A percentile compares a stretch with the other conserved stretches of the same genome.
phyloP scores from a whole-genome alignment of 345 rosid genomes.

The Euphorbia peplus region DNA sequence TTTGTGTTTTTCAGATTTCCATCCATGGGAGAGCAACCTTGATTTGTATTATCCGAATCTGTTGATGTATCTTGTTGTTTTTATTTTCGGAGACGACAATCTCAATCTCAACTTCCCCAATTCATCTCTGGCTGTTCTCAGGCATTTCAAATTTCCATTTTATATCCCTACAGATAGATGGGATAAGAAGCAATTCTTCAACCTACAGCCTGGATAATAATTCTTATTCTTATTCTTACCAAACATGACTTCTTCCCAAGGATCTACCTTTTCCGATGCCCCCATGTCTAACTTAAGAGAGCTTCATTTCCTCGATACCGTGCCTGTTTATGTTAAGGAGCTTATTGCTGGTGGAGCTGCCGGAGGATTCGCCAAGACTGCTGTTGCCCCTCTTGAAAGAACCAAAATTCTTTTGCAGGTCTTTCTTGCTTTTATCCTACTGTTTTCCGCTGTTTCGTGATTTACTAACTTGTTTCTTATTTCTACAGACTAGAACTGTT shows the following conservation, averaged over 20 bases:
- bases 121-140: constrained; percentile 54
- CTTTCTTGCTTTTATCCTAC: not conserved
- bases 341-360: constrained; percentile 97
- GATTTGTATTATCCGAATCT: constrained; percentile 24
- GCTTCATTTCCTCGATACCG: constrained; percentile 43
- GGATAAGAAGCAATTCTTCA: constrained; percentile 74
- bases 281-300: constrained; percentile 50
- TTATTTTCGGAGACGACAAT: constrained; percentile 39
- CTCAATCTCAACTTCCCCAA: constrained; percentile 59
- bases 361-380: constrained; percentile 87
- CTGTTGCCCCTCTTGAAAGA: constrained; percentile 90
- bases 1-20: not conserved
- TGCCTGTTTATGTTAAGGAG: constrained; percentile 82
- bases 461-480: not conserved
- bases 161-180: constrained; percentile 76
- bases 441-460: no score
- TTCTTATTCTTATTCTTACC: constrained; percentile 8
- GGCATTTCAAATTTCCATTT: constrained; percentile 43
- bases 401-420: constrained; percentile 92
- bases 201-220: constrained; percentile 58
- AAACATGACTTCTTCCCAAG: constrained; percentile 64
- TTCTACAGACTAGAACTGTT: constrained; percentile 70
- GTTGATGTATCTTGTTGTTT: constrained; percentile 68
- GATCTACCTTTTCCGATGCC: constrained; percentile 64
- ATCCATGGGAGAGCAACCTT: constrained; percentile 29